Conservation (phyloP, 495 filamentous ascomycete genomes). For the Xylaria telfairii region DNA sequence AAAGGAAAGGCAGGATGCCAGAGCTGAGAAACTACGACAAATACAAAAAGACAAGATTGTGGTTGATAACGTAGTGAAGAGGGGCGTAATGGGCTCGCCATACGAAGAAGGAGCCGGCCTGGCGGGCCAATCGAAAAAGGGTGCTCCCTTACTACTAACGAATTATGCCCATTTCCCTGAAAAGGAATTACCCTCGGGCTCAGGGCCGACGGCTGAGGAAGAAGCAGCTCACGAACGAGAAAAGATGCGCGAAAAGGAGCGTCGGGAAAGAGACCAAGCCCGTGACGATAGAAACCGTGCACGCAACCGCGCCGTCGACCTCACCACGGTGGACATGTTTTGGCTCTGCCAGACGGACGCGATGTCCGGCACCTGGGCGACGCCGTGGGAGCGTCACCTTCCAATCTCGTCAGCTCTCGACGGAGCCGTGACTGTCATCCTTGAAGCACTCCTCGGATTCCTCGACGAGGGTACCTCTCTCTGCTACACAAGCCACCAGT, state of each 20-base stretch:
- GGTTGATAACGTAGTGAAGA: not conserved
- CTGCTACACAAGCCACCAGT: not conserved
- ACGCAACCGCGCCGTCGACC: conserved; percentile 6
- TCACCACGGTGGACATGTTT: conserved; percentile 16
- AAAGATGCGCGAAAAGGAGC: not conserved
- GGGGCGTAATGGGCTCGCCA: conserved; percentile 6
- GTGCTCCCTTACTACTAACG: not conserved
- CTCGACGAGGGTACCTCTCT: conserved; percentile 2
- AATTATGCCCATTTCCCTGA: conserved; percentile 4
- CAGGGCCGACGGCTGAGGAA: conserved; percentile 4
- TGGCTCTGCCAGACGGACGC: conserved; percentile 4
- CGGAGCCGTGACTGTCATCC: conserved; percentile 8
- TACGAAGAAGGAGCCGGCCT: conserved; percentile 7
- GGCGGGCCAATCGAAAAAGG: not conserved
- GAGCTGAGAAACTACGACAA: conserved; percentile 1
- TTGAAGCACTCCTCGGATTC: conserved; percentile 5
- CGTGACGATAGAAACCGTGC: not conserved
- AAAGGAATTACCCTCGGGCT: not conserved
- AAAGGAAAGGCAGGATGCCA: conserved; percentile 11
- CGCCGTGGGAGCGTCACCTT: not conserved
- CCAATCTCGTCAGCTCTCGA: conserved; percentile 5
- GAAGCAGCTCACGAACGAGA: conserved; percentile 7
- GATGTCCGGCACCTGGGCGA: conserved; percentile 7
- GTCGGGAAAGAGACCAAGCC: conserved; percentile 3
- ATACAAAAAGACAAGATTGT: conserved; percentile 2